Conservation (phyloP, 1,284 basidiomycete genomes). For the Volvariella volvacea region DNA sequence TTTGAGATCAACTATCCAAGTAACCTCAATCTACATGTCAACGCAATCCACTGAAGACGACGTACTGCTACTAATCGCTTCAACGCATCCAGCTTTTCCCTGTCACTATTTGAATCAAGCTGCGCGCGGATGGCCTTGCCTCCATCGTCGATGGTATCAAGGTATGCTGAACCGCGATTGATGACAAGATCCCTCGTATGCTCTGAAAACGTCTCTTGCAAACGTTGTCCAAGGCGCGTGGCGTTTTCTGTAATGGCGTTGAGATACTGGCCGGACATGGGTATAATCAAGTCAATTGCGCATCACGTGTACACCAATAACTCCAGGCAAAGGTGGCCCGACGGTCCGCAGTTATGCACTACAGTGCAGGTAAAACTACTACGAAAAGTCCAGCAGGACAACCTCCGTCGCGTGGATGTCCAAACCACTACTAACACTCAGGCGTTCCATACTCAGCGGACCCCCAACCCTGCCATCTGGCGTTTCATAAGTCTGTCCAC, state of each 20-base stretch:
- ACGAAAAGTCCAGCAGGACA: conserved; percentile 23
- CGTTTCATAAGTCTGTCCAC: conserved; percentile 61
- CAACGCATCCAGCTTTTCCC: conserved; percentile 90
- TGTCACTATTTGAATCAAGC: conserved; percentile 79
- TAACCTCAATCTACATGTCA: neutral
- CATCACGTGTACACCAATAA: too few species aligned
- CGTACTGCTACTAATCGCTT: conserved; percentile 86
- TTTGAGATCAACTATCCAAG: conserved; percentile 81
- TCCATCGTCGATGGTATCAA: conserved; percentile 69
- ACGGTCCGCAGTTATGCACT: too few species aligned
- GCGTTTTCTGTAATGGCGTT: conserved; percentile 75
- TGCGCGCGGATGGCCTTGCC: conserved; percentile 75
- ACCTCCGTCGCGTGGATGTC: conserved; percentile 52
- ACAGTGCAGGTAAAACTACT: too few species aligned
- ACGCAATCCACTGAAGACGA: conserved; percentile 10
- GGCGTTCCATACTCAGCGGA: conserved; percentile 23
- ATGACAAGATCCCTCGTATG: conserved; percentile 67
- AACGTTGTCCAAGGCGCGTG: conserved; percentile 66
- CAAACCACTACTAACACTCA: conserved; percentile 35
- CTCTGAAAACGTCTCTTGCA: conserved; percentile 75
- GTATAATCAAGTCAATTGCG: neutral
- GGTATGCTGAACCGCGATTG: conserved; percentile 45
- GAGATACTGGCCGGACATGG: conserved; percentile 44
- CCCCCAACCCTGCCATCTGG: conserved; percentile 40
- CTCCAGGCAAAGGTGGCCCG: too few species aligned